Evolutionary conservation across 345 rosid genomes (phyloP), one percentile per base, ranked within the genome.

Genomic region (Populus tremula): DNA sequence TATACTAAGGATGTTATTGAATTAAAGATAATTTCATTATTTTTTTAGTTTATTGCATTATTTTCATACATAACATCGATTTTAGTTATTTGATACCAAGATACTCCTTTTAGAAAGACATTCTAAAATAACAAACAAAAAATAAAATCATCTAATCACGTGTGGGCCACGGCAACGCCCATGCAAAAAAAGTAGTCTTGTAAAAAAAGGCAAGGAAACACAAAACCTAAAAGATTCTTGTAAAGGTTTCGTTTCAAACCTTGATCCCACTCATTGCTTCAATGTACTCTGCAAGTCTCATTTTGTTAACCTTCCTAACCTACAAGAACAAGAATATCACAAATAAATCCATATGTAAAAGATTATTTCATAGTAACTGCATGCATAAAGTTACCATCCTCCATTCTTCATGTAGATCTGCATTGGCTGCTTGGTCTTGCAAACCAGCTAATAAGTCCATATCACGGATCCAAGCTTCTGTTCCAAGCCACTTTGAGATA

Each of bases 401-500:
- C 89, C 89, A 87, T 43, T 87, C 85, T 72, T 65, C 79, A 69
- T 83, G 84, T 17, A 87, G 72, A 29, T 87, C 81, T 45, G 67
- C 29, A 80, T 82, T 76, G 69, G 79, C 70, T 71, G 83, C 83
- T 54, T 80, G 62, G n/a, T 85, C 89, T 81, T 76, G 82, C 85
- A 87, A 78, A 73, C 86, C 89, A 21, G 81, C 76, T 79, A 87
- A 79, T 43, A 84, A 81, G 80, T 83, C 87, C 83, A 82, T 23
- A 63, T 87, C 82, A 63, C 82, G 87, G 41, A 87, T 83, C 89
- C 89, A 87, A 78, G 86, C 85, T 81, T 87, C 89, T 54, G 89
- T 87, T 64, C 86, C 87, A 63, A 87, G 87, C 89, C 89, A 87
- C 75, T 87, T 87, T 64, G 89, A 78, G 75, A 87, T 84, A 76